A percentile compares a stretch with the other conserved stretches of the same genome.
Conservation (phyloP, 1,139 yeast species). For the Geotrichum reessii region DNA sequence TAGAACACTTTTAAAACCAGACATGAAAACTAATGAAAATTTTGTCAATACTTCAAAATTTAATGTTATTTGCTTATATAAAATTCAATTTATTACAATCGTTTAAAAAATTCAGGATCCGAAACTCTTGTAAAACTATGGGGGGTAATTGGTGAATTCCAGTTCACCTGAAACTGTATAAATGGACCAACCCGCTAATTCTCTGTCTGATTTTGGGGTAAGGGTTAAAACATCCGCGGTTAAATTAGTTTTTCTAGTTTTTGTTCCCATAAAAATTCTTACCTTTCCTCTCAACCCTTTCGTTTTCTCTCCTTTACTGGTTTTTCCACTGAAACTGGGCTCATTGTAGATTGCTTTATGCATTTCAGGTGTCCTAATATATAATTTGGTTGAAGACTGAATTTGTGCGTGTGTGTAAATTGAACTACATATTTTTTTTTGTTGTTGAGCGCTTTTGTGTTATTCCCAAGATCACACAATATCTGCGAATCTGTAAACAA, state of each 20-base stretch:
- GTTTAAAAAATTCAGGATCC: no score
- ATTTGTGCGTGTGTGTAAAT: background rate
- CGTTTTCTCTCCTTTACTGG: background rate
- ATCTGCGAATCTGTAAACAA: background rate
- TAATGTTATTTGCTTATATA: no score
- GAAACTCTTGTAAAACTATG: no score
- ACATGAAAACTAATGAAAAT: no score
- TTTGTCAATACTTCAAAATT: no score
- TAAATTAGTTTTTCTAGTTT: constrained; percentile 2
- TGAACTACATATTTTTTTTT: background rate
- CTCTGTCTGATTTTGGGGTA: background rate
- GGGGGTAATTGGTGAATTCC: no score
- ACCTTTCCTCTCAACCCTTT: background rate
- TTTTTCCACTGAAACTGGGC: background rate
- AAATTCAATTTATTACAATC: no score
- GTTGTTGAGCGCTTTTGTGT: background rate
- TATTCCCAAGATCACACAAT: background rate
- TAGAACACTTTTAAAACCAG: no score
- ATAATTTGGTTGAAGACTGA: background rate
- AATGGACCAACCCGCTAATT: no score
- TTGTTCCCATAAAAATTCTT: background rate
- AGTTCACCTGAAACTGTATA: no score
- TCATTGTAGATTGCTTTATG: background rate
- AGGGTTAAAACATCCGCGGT: constrained; percentile 16
- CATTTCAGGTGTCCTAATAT: background rate